Percentiles rank a stretch among this genome's conserved stretches.
Conservation (phyloP, 345 rosid genomes). For the Geranium rotundifolium region DNA sequence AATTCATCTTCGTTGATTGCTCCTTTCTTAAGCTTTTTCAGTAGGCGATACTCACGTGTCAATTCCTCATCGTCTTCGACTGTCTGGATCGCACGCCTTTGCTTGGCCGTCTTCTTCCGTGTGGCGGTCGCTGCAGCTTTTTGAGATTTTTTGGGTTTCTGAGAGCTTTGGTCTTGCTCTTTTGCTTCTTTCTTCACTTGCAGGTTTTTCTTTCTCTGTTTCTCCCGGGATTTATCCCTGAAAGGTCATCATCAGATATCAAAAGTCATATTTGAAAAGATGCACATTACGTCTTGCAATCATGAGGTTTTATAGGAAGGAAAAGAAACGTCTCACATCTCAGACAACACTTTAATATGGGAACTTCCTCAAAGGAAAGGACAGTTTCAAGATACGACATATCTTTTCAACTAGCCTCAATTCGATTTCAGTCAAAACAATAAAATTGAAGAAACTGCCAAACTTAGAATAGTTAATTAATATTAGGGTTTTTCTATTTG, state of each 20-base stretch:
- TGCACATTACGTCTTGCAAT: too few relatives aligned
- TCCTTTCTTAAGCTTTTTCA: conserved; percentile 60
- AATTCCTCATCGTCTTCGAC: conserved; percentile 68
- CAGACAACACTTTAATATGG: too few relatives aligned
- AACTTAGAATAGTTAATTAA: too few relatives aligned
- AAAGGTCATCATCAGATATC: conserved; percentile 9
- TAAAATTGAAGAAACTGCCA: too few relatives aligned
- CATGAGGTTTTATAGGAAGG: too few relatives aligned
- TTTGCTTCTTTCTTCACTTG: conserved; percentile 44
- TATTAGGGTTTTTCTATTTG: too few relatives aligned
- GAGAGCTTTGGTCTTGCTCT: conserved; percentile 28
- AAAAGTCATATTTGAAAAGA: background rate
- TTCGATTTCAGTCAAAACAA: too few relatives aligned
- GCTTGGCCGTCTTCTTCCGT: conserved; percentile 72
- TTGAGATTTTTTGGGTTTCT: conserved; percentile 30
- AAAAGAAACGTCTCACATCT: too few relatives aligned
- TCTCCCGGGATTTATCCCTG: conserved; percentile 86
- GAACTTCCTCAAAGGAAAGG: too few relatives aligned
- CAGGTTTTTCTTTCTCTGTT: conserved; percentile 63
- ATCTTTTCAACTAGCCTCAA: too few relatives aligned
- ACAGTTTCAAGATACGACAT: too few relatives aligned
- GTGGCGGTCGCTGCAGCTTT: conserved; percentile 14
- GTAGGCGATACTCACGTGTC: conserved; percentile 49
- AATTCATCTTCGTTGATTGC: conserved; percentile 57
- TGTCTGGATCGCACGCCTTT: conserved; percentile 67